Evolutionary conservation across 225 moss, liverwort and hornwort genomes (phyloP), one percentile per base, ranked within the genome.

Genomic region (Pseudisothecium myosuroides): DNA sequence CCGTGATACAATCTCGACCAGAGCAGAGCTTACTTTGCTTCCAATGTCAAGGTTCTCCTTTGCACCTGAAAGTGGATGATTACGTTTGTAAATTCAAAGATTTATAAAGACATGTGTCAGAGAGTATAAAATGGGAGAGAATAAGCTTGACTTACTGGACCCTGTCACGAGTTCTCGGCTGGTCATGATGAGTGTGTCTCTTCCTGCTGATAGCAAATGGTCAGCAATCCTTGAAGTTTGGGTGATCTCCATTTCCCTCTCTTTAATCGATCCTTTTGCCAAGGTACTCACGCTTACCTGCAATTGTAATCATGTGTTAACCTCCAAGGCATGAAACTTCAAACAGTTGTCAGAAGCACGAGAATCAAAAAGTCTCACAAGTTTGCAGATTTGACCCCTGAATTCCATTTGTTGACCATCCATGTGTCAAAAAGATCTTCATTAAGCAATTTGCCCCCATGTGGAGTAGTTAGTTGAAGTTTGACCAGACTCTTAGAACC

Each of bases 121-220:
- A 32, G 49, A 85, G 39, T 79, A 79, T 39, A 59, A 50, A 9
- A 79, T 24, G 60, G 52, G 71, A 80, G 60, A 78, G 62, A n/a
- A 52, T 61, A 41, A 73, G 79, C 55, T 73, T 34, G 88, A 88
- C 97, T 88, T 91, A 98, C 98, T 94, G 66, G 91, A 82, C 88
- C 98, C 98, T 88, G 88, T 95, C 32, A 97, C 91, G 54, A 97
- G 92, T 87, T 96, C 88, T 76, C 98, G 97, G 86, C 95, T 98
- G 83, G 98, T 98, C 95, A 98, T 94, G 85, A 98, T 92, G 43
- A 98, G 93, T 84, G 97, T 96, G 92, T 98, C 96, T 88, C 88
- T 93, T 85, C 98, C 97, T 82, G 94, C 92, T 41, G 95, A 93
- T 22, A 98, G 94, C 87, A 95, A 92, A 68, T 85, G 91, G 88